Evolutionary conservation across 2,329 filamentous ascomycete species (phyloP), one percentile per base, ranked within the genome.

Genomic region (Dactylellina sp.): DNA sequence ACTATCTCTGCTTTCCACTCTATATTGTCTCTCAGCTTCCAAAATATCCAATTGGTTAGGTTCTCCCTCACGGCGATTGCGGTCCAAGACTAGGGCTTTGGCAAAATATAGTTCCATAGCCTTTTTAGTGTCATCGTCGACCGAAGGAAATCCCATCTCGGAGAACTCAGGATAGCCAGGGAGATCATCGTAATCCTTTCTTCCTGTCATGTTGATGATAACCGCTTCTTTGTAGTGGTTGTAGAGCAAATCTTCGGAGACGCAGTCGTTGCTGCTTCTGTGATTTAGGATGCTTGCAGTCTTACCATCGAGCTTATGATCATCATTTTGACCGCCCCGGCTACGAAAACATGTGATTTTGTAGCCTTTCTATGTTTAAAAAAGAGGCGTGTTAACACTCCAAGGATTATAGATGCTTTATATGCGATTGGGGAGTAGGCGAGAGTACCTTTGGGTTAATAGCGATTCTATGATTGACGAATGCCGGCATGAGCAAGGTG

Each of bases 191-290:
- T 28, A 50, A n/a, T 37, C 25, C 20, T 42, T 25, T 12, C 62
- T 47, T 7, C 62, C 62, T 1, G 52, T 59, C 52, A 66, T 59
- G 24, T 66, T 66, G 53, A 66, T 59, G 3, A 66, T 50, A 25
- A 66, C 62, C 1, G 62, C 47, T 28, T 66, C 62, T n/a, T n/a
- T 47, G 18, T 56, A 66, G 24, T 66, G 62, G 20, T 59, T 59
- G 53, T 66, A 66, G 7, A 66, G 37, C 22, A 66, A 32, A 1
- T 50, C 42, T 7, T 66, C 62, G n/a, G 62, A 66, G 47, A 66
- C 52, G 16, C 62, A 35, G 11, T 52, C 47, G 7, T 59, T 28
- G 6, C 25, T 28, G 18, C 2, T 3, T 14, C 39, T 50, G 2
- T 40, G 18, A 6, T 39, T 14, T 1, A 44, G 7, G 28, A 66